These are phyloP conservation scores for Raphanus hybrid DNA, from an alignment of 441 rosid species.

Conservation along the genomic window DNA sequence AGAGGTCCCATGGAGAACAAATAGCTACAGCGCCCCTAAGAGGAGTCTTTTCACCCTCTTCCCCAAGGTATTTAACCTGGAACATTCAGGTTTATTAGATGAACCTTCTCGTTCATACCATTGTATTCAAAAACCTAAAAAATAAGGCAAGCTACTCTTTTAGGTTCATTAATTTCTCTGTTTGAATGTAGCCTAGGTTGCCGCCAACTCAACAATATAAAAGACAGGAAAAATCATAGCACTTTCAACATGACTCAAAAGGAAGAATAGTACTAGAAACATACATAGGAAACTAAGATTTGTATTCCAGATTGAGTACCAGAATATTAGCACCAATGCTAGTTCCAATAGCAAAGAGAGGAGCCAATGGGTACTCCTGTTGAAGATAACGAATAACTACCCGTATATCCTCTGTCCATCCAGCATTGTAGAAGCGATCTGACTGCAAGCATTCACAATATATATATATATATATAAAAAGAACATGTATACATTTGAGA, in stretches of 20 bases:
- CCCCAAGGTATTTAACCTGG: constrained; percentile 94
- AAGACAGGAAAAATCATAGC: constrained; percentile 6
- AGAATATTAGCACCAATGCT: constrained; percentile 89
- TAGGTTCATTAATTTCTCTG: background rate
- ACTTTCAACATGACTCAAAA: constrained; percentile 1
- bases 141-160: background rate
- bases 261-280: constrained; percentile 1
- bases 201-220: background rate
- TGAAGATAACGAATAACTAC: constrained; percentile 61
- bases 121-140: background rate
- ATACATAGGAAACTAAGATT: background rate
- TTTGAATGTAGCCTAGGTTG: background rate
- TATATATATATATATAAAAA: background rate
- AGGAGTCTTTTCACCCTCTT: constrained; percentile 69
- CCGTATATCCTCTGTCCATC: constrained; percentile 80
- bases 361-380: constrained; percentile 62
- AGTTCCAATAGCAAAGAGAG: constrained; percentile 81
- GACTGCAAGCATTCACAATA: constrained; percentile 53
- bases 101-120: background rate
- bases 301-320: constrained; percentile 66
- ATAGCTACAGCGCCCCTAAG: constrained; percentile 81
- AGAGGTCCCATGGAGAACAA: constrained; percentile 91
- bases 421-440: constrained; percentile 90
- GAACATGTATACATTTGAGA: background rate
- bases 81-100: constrained; percentile 28